Evolutionary conservation across 345 rosid genomes (phyloP).

Genomic region (Aurinia saxatilis): DNA sequence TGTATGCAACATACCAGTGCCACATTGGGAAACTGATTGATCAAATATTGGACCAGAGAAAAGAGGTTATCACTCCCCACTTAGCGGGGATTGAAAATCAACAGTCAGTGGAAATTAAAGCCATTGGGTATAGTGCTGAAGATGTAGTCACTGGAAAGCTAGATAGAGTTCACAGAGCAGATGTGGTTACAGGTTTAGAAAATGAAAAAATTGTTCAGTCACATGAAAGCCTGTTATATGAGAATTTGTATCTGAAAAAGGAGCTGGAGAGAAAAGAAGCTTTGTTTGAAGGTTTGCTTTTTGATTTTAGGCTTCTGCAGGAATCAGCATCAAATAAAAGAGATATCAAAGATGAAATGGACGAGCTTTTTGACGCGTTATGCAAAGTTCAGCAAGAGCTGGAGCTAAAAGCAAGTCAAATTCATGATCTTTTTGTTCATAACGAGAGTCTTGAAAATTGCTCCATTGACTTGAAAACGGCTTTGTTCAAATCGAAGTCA

Average conservation of each 20-base stretch:
- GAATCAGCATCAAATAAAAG: constrained; percentile 71
- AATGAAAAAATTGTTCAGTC: constrained; percentile 25
- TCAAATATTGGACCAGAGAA: constrained; percentile 27
- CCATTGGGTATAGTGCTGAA: constrained; percentile 15
- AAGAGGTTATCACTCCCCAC: constrained; percentile 4
- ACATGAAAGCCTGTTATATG: constrained; percentile 30
- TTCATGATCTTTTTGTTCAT: constrained; percentile 48
- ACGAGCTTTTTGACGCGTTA: constrained; percentile 43
- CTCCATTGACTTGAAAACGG: constrained; percentile 45
- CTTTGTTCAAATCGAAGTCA: constrained; percentile 38
- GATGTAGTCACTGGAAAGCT: constrained; percentile 17
- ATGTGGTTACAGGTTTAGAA: constrained; percentile 25
- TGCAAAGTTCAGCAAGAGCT: constrained; percentile 50
- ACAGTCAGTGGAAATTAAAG: constrained; percentile 2
- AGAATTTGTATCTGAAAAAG: constrained; percentile 51
- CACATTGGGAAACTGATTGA: constrained; percentile 34
- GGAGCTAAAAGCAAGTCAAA: constrained; percentile 56
- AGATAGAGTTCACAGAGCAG: constrained; percentile 7
- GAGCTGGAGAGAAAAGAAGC: constrained; percentile 75
- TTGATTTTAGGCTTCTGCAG: constrained; percentile 83
- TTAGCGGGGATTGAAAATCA: constrained; percentile 10
- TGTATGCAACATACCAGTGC: constrained; percentile 42
- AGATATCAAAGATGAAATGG: constrained; percentile 67
- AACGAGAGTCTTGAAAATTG: constrained; percentile 44
- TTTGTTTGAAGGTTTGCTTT: constrained; percentile 73